These are phyloP conservation scores for Clarireedia monteithiana DNA, from an alignment of 2,329 filamentous ascomycete species.

Conservation along the genomic window DNA sequence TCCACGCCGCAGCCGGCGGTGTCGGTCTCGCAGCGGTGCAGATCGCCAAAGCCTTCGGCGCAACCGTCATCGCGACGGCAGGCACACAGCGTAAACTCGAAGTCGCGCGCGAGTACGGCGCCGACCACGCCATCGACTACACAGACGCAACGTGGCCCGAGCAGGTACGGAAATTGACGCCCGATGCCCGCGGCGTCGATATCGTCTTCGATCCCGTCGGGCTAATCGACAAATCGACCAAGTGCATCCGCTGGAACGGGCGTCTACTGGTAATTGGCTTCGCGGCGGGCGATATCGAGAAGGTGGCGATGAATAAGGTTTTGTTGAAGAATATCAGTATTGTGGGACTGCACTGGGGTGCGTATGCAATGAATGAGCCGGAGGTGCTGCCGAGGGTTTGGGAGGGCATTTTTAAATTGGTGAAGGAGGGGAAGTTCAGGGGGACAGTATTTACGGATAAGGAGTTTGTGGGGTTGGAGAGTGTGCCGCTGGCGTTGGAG, in stretches of 20 bases:
- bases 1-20: conserved; percentile 88
- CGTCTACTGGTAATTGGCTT: conserved; percentile 84
- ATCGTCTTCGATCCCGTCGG: conserved; percentile 95
- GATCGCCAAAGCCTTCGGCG: conserved; percentile 85
- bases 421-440: conserved; percentile 68
- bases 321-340: conserved; percentile 88
- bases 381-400: conserved; percentile 67
- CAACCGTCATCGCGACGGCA: conserved; percentile 87
- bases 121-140: conserved; percentile 79
- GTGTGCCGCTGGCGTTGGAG: conserved; percentile 65
- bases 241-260: conserved; percentile 91
- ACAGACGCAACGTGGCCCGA: conserved; percentile 53
- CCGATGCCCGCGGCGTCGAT: conserved; percentile 64
- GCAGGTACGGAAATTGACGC: conserved; percentile 70
- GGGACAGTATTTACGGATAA: conserved; percentile 78
- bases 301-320: conserved; percentile 86
- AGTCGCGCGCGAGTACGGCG: conserved; percentile 72
- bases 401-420: conserved; percentile 72
- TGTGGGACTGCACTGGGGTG: conserved; percentile 87
- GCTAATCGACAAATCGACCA: conserved; percentile 77
- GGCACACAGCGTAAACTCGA: conserved; percentile 72
- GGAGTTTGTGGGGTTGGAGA: conserved; percentile 76
- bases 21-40: conserved; percentile 90
- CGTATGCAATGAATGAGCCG: conserved; percentile 67
- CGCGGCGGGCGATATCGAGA: conserved; percentile 79